phyloP scores from a whole-genome alignment of 176 grass and related monocot genomes.

The Oryza meridionalis region DNA sequence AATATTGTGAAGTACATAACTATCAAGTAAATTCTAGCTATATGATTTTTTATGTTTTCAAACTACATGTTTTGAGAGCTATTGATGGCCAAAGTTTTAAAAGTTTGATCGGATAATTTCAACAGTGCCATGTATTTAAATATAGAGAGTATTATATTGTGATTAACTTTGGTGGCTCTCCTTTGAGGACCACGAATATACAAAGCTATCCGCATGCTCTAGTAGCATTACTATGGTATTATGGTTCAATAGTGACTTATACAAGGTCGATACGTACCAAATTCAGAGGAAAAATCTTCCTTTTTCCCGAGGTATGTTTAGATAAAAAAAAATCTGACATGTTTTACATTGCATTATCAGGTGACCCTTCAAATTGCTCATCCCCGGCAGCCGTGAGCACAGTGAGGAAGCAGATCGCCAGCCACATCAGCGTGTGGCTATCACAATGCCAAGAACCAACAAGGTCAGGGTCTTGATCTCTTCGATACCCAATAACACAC shows the following conservation, averaged over 20 bases:
- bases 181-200: neutral
- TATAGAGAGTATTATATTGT: neutral
- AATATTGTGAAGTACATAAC: too few relatives aligned
- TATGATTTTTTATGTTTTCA: too few relatives aligned
- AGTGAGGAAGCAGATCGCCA: slow-evolving; percentile 68
- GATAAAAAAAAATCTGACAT: slow-evolving; percentile 4
- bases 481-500: slow-evolving; percentile 3
- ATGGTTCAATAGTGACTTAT: slow-evolving; percentile 9
- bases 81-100: too few relatives aligned
- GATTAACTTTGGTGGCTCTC: neutral
- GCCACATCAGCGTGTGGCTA: slow-evolving; percentile 83
- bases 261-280: neutral
- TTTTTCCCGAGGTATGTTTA: too few relatives aligned
- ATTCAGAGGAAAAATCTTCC: neutral
- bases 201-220: neutral
- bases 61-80: too few relatives aligned
- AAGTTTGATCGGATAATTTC: too few relatives aligned
- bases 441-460: slow-evolving; percentile 64
- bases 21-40: too few relatives aligned
- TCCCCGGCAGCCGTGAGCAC: slow-evolving; percentile 70
- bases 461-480: slow-evolving; percentile 25
- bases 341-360: slow-evolving; percentile 43
- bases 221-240: neutral
- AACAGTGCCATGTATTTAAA: too few relatives aligned
- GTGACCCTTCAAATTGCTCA: slow-evolving; percentile 77